Base-by-base conservation (phyloP, 2,329 filamentous ascomycete genomes). In the Aureobasidium sp. region DNA sequence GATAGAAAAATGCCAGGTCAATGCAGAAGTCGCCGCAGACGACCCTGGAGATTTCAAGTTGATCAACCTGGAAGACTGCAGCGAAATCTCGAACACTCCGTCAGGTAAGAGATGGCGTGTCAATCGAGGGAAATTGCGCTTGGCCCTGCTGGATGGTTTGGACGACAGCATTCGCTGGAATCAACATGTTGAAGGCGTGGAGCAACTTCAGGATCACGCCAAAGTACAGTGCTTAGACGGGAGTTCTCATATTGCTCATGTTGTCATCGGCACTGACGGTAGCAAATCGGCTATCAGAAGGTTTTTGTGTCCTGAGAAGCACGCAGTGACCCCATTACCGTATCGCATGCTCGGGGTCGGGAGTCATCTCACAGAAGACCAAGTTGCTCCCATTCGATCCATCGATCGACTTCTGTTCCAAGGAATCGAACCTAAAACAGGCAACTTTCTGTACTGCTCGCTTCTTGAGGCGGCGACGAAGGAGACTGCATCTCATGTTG, bases 21-120 rank as follows among this genome's bases (percentile, higher is more conserved):
- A 39, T 9, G 5, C n/a, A 39, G 32, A 53, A 53, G 32, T 37
- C 34, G 49, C 49, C 25, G 34, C 9, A 41, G 11, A 39, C 32
- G 49, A 53, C 27, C 16, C 32, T 53, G 3, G 34, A 39, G 15
- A 39, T n/a, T 53, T 53, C 34, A 53, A 53, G 34, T 37, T 53
- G 49, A 53, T 53, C 49, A 53, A 53, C 49, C 49, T 53, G 34
- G 27, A n/a, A 53, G 49, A 53, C 13, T 53, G 49, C 34, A 53
- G 49, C 34, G 49, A 53, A n/a, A 53, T 53, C 49, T 37, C 11
- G 4, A 53, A 53, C 15, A 53, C 49, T n/a, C 9, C 49, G 16
- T 27, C 34, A 5, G 49, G 34, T 16, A n/a, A 53, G 32, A 13
- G 49, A 53, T 53, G 49, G 49, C 49, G 49, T 3, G 49, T 53